phyloP scores from a whole-genome alignment of 1,284 basidiomycete species.

The Bjerkandera adusta region DNA sequence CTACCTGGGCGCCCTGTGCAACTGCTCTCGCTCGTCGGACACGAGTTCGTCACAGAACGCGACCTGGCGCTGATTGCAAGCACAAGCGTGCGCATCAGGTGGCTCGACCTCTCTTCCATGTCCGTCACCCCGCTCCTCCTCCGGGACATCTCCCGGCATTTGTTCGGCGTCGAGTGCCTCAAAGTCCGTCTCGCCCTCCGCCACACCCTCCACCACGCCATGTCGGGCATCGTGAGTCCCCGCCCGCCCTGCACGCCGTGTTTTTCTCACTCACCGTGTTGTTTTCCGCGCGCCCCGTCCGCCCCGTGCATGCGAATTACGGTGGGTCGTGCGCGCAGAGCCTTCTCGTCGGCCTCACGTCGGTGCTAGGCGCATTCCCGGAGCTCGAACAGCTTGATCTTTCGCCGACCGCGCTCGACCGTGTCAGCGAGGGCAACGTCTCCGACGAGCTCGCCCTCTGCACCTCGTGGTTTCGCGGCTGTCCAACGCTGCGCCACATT shows the following conservation, averaged over 20 bases:
- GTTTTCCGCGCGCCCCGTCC: background rate
- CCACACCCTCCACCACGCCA: slow-evolving; percentile 61
- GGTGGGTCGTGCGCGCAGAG: slow-evolving; percentile 22
- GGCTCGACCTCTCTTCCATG: slow-evolving; percentile 58
- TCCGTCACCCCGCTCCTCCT: slow-evolving; percentile 54
- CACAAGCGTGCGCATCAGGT: slow-evolving; percentile 44
- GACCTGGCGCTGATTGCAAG: slow-evolving; percentile 49
- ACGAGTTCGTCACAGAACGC: slow-evolving; percentile 50
- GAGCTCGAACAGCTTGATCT: slow-evolving; percentile 44
- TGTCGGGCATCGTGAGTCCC: slow-evolving; percentile 61
- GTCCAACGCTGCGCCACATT: slow-evolving; percentile 50
- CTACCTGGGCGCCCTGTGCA: slow-evolving; percentile 59
- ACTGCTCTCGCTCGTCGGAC: slow-evolving; percentile 51
- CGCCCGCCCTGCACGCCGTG: slow-evolving; percentile 6
- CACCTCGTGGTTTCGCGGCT: slow-evolving; percentile 50
- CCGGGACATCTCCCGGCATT: slow-evolving; percentile 50
- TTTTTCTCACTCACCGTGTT: slow-evolving; percentile 1
- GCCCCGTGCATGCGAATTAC: background rate
- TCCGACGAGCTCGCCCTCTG: slow-evolving; percentile 53
- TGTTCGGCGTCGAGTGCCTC: slow-evolving; percentile 48
- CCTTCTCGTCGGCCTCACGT: slow-evolving; percentile 37
- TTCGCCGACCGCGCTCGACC: slow-evolving; percentile 52
- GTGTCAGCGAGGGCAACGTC: slow-evolving; percentile 34
- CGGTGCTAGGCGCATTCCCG: slow-evolving; percentile 36
- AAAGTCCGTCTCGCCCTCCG: slow-evolving; percentile 58